These are phyloP conservation scores for Solanum corneliomulleri DNA, from an alignment of 257 asterid genomes.

Conservation along the genomic window DNA sequence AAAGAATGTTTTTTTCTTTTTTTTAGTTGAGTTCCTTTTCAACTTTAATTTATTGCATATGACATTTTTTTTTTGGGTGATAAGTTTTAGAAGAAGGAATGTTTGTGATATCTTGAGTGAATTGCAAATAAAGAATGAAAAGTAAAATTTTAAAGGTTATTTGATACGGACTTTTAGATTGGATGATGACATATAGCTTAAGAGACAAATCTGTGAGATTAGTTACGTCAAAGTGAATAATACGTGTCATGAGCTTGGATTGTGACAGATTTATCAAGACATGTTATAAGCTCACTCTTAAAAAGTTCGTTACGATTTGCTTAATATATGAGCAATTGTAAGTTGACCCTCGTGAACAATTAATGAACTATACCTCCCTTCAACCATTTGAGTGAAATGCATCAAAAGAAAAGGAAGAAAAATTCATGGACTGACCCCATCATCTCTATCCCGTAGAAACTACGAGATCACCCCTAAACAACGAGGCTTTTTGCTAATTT, in stretches of 20 bases:
- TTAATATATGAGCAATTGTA: not conserved
- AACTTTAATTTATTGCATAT: not conserved
- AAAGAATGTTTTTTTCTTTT: not conserved
- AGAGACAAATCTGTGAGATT: not conserved
- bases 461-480: not conserved
- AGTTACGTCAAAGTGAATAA: not conserved
- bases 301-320: not conserved
- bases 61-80: not conserved
- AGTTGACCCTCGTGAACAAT: not conserved
- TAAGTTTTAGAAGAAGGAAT: not conserved
- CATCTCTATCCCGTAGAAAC: not conserved
- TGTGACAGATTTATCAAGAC: not conserved
- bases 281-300: not conserved
- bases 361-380: too few species aligned
- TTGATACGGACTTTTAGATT: not conserved
- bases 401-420: not conserved
- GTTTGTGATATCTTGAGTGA: not conserved
- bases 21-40: not conserved
- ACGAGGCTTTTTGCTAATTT: not conserved
- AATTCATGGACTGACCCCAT: not conserved
- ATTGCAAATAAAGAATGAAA: not conserved
- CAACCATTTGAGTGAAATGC: not conserved
- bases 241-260: accelerated
- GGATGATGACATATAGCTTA: not conserved
- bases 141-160: not conserved